Evolutionary conservation across 2,329 filamentous ascomycete species (phyloP).

Genomic region (Pyrenochaeta sp.): DNA sequence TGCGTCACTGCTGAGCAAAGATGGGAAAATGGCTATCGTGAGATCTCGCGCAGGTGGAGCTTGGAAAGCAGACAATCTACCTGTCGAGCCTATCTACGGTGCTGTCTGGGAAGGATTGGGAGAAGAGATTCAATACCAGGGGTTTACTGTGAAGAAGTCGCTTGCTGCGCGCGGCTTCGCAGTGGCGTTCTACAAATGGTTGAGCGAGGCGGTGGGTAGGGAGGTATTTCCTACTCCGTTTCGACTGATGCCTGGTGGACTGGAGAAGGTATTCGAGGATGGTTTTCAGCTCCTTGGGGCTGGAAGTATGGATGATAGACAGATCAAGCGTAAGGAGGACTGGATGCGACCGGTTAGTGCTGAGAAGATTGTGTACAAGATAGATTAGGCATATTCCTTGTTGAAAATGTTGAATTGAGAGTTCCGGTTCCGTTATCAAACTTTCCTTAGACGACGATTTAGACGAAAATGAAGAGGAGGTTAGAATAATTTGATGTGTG

Average conservation of each 20-base stretch:
- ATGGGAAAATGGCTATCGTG: slow-evolving; percentile 41
- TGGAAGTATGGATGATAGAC: slow-evolving; percentile 32
- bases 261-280: slow-evolving; percentile 29
- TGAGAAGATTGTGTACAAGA: slow-evolving; percentile 47
- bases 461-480: too few species aligned
- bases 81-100: slow-evolving; percentile 48
- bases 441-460: too few species aligned
- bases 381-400: too few species aligned
- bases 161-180: slow-evolving; percentile 30
- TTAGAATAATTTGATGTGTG: too few species aligned
- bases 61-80: slow-evolving; percentile 34
- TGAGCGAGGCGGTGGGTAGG: slow-evolving; percentile 27
- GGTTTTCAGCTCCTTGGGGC: slow-evolving; percentile 30
- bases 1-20: slow-evolving; percentile 30
- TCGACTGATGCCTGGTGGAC: slow-evolving; percentile 32
- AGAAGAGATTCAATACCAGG: slow-evolving; percentile 50
- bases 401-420: too few species aligned
- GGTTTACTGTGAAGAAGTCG: slow-evolving; percentile 30
- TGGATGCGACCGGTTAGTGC: slow-evolving; percentile 52
- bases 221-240: slow-evolving; percentile 39
- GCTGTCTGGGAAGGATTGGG: slow-evolving; percentile 55
- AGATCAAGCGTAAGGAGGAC: slow-evolving; percentile 26
- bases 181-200: slow-evolving; percentile 47
- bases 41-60: slow-evolving; percentile 37
- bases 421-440: too few species aligned